phyloP scores from a whole-genome alignment of 23 red algal genomes.

The Gracilaria domingensis region DNA sequence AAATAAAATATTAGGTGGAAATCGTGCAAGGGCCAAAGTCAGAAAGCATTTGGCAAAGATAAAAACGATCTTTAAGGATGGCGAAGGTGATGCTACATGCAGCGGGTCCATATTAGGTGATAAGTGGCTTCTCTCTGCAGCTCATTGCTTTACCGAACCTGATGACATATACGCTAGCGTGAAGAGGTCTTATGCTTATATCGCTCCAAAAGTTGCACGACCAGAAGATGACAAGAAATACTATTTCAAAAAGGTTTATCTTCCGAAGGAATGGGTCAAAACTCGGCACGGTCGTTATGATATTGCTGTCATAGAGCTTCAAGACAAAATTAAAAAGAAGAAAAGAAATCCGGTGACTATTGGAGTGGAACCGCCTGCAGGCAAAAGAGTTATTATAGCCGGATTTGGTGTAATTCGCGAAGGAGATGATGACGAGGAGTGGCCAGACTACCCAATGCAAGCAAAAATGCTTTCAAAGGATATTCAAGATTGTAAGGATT shows the following conservation, averaged over 20 bases:
- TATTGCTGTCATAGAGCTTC: not conserved
- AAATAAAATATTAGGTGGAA: not conserved
- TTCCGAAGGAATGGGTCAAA: no score
- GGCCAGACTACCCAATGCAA: not conserved
- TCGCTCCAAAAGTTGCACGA: not conserved
- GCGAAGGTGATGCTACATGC: not conserved
- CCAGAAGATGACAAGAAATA: not conserved
- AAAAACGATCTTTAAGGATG: not conserved
- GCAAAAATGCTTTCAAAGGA: not conserved
- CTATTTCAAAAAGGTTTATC: no score
- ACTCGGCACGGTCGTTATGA: not conserved
- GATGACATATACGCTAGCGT: not conserved
- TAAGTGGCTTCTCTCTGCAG: not conserved
- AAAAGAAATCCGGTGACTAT: not conserved
- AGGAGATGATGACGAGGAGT: not conserved
- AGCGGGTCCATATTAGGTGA: not conserved
- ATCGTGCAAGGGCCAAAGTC: not conserved
- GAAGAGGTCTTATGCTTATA: not conserved
- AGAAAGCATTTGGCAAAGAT: not conserved
- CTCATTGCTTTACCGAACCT: not conserved
- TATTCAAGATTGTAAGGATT: not conserved
- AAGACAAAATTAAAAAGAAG: not conserved
- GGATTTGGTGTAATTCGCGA: not conserved
- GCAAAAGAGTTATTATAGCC: not conserved
- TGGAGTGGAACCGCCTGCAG: not conserved